A percentile compares a stretch with the other conserved stretches of the same genome.
Evolutionary conservation across 208 protist species (phyloP).

Genomic region (Strigomonas culicis): DNA sequence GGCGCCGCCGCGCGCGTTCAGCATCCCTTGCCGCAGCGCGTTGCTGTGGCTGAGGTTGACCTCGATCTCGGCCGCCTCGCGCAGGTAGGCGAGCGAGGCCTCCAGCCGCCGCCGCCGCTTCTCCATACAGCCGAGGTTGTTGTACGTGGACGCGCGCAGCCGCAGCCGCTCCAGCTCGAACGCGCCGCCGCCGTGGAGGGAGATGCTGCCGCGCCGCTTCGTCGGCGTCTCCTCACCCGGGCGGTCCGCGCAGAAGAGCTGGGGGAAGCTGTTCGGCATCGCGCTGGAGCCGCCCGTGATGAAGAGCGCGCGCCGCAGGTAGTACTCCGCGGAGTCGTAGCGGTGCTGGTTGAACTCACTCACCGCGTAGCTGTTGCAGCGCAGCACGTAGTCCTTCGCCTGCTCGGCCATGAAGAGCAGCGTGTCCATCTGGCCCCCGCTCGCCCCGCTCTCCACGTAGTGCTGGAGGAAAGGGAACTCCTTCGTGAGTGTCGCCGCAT

Average conservation of each 20-base stretch:
- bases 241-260: not conserved
- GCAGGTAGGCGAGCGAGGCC: constrained; percentile 55
- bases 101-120: constrained; percentile 56
- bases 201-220: not conserved
- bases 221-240: not conserved
- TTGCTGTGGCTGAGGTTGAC: constrained; percentile 2
- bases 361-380: constrained; percentile 83
- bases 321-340: constrained; percentile 58
- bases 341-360: constrained; percentile 46
- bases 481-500: no score
- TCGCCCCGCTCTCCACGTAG: no score
- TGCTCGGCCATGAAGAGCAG: constrained; percentile 19
- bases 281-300: constrained; percentile 54
- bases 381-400: constrained; percentile 56
- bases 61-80: constrained; percentile 53
- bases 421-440: no score
- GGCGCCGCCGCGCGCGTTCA: constrained; percentile 4
- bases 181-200: not conserved
- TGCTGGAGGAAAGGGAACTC: no score
- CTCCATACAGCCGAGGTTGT: constrained; percentile 90
- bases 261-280: not conserved
- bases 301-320: constrained; percentile 77
- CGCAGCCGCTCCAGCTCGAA: constrained; percentile 46
- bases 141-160: constrained; percentile 79
- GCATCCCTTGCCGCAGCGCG: not conserved